Evolutionary conservation across 2,329 filamentous ascomycete species (phyloP), one percentile per base, ranked within the genome.

Genomic region (Talaromyces sp.): DNA sequence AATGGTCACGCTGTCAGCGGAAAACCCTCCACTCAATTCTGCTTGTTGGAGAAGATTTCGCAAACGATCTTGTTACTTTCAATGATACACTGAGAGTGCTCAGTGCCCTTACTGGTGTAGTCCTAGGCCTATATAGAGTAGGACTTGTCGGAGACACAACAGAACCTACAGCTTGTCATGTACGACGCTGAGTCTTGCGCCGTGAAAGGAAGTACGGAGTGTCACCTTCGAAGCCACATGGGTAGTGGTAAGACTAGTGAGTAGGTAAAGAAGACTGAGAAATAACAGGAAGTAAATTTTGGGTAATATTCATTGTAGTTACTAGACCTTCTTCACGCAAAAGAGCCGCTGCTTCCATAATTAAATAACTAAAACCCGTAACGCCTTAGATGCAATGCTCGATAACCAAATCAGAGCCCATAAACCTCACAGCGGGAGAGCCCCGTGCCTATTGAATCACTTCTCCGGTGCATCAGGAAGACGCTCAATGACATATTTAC

Each of bases 401-500:
- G 43, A 39, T 22, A 14, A 27, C 14, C 14, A 5, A 11, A 14
- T 37, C 33, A 19, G 27, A 60, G 33, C 27, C 41, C 43, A 35
- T 24, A 33, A 60, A 35, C n/a, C 24, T 4, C 16, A 60, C 10
- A 11, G n/a, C 33, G 19, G 4, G 16, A 11, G 24, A 13, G 13
- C 14, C 27, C 19, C 16, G 16, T 22, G 24, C 19, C 6, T 11
- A 24, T 54, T 35, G 22, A 45, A 58, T 58, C 60, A 66, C 35
- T 66, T 66, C 50, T 66, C 64, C 13, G 64, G 64, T 35, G 64
- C 92, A 78, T 93, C 91, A 5, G 93, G 93, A 68, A 97, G 79
- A 72, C 93, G 87, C 83, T 98, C 95, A 73, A 99, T 95, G 57
- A 94, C 89, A 79, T 97, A 98, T 79, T 97, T 97, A 54, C 91